Evolutionary conservation across 305 asterid genomes (phyloP).

Genomic region (Solanum hybrid): DNA sequence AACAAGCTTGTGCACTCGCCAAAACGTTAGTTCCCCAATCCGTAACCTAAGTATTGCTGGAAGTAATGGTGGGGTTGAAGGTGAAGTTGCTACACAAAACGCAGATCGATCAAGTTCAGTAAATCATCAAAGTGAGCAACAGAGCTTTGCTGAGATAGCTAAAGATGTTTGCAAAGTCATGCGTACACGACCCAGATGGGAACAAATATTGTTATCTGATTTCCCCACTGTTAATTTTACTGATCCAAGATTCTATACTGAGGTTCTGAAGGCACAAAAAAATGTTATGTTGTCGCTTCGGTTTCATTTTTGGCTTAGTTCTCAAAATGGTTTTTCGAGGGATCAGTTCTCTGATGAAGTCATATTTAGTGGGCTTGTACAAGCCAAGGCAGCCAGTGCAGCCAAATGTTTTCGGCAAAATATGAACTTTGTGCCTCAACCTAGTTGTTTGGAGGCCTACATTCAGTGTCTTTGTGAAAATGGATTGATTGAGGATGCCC

Average conservation of each 20-base stretch:
- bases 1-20: constrained; percentile 29
- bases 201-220: constrained; percentile 34
- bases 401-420: constrained; percentile 33
- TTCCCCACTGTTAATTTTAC: constrained; percentile 42
- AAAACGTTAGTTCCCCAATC: constrained; percentile 23
- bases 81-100: constrained; percentile 16
- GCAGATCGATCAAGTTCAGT: constrained; percentile 14
- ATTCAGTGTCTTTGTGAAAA: constrained; percentile 34
- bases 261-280: constrained; percentile 38
- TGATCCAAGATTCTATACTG: constrained; percentile 41
- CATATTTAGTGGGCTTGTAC: constrained; percentile 40
- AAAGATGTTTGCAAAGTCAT: constrained; percentile 37
- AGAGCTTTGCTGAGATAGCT: constrained; percentile 27
- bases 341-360: constrained; percentile 23
- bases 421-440: constrained; percentile 39
- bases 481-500: constrained; percentile 45
- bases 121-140: constrained; percentile 8
- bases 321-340: constrained; percentile 21
- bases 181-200: constrained; percentile 53
- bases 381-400: constrained; percentile 38
- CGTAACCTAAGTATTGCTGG: constrained; percentile 26
- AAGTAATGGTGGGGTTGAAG: constrained; percentile 5
- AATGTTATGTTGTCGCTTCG: constrained; percentile 32
- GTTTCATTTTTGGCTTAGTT: constrained; percentile 48
- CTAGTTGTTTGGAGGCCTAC: constrained; percentile 35